Evolutionary conservation across 2,329 filamentous ascomycete genomes (phyloP), one percentile per base, ranked within the genome.

Genomic region (Aspergillus carbonarius): DNA sequence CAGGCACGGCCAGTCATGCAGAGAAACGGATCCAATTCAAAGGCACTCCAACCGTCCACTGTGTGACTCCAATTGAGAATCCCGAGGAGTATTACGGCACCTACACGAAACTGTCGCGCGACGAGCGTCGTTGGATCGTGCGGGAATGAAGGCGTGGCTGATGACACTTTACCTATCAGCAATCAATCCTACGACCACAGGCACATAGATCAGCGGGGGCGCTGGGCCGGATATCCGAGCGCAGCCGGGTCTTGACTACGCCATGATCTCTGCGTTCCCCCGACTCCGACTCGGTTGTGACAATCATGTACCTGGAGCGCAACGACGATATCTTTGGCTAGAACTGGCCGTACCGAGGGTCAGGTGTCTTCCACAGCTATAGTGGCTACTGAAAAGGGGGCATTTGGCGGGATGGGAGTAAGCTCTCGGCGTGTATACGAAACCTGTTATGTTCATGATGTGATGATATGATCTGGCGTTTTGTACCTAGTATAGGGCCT

Each of bases 41-140:
- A 39, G 74, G 72, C 37, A 75, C 76, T 5, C 79, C 79, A 4
- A 76, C 73, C 20, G 74, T 82, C 23, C 72, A 80, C 66, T 78
- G 75, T 57, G 75, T 82, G 50, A 80, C 78, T 2, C 79, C 79
- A 0, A 80, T 82, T 60, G 78, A 80, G 64, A 76, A 78, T 17
- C 72, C 74, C 5, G 76, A 80, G 17, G 79, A 80, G 53, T 81
- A 80, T 61, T 81, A 81, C 52, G 79, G 79, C 48, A 72, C 67
- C n/a, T 76, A 80, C 61, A 72, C 66, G 40, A 80, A 79, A 68
- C 72, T 81, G 68, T 73, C 74, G 35, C 72, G 70, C 53, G 79
- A 81, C 39, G 79, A 81, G 62, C 70, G 78, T 65, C 71, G 79
- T 64, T 81, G 79, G 79, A 70, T 64, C 39, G 68, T 72, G 5